phyloP scores from a whole-genome alignment of 202 grass and related monocot species.

The Schoenoplectus tabernaemontani region DNA sequence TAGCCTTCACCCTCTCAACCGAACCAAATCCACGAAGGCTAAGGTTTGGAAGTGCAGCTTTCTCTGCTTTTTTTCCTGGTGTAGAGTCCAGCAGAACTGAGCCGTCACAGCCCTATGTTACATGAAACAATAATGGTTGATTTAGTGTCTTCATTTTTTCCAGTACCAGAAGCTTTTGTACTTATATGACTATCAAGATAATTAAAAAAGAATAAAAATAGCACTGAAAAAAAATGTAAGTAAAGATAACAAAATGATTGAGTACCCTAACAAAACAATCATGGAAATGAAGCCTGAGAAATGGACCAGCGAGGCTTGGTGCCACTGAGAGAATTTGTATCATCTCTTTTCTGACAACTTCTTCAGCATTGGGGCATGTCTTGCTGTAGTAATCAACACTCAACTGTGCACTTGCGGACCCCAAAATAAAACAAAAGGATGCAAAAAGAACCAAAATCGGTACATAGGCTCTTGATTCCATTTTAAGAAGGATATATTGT shows the following conservation, averaged over 20 bases:
- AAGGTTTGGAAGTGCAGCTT: constrained; percentile 21
- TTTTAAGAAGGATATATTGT: neutral
- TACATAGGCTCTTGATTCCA: neutral
- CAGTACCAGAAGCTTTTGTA: no score
- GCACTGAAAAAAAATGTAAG: neutral
- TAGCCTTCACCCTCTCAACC: constrained; percentile 51
- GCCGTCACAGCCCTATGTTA: neutral
- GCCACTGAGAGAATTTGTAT: neutral
- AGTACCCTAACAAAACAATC: neutral
- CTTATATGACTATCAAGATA: no score
- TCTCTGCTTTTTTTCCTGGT: neutral
- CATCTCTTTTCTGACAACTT: neutral
- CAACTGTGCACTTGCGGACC: neutral
- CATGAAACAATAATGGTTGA: neutral
- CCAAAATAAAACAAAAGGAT: neutral
- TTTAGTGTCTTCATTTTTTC: neutral
- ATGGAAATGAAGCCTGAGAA: neutral
- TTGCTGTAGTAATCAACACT: neutral
- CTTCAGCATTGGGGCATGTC: neutral
- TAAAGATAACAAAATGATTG: neutral
- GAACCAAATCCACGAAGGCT: constrained; percentile 53
- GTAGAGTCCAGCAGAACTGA: neutral
- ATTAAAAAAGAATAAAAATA: neutral
- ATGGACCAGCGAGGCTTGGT: neutral
- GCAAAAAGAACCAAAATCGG: neutral